Evolutionary conservation across 2,329 filamentous ascomycete genomes (phyloP).

Genomic region (Epicoccum sorghinum): DNA sequence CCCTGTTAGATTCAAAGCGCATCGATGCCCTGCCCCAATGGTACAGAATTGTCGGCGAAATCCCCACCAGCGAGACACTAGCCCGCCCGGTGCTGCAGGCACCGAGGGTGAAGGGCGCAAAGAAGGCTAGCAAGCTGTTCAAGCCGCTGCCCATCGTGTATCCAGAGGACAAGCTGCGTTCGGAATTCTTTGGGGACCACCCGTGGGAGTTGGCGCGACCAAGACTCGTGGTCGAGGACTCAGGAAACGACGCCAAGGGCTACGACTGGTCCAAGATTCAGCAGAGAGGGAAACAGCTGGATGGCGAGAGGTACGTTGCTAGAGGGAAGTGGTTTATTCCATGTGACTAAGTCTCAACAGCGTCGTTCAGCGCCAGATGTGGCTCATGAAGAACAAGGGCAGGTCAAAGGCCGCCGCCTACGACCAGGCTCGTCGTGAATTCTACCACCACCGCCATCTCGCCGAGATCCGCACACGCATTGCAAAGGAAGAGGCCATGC

Average conservation of each 20-base stretch:
- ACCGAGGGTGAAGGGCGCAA: slow-evolving; percentile 47
- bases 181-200: slow-evolving; percentile 88
- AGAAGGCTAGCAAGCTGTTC: slow-evolving; percentile 76
- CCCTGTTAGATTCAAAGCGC: slow-evolving; percentile 55
- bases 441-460: slow-evolving; percentile 81
- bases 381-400: slow-evolving; percentile 67
- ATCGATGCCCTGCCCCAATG: slow-evolving; percentile 57
- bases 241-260: slow-evolving; percentile 78
- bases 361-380: slow-evolving; percentile 90
- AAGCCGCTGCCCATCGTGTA: slow-evolving; percentile 78
- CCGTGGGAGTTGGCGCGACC: slow-evolving; percentile 96
- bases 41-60: slow-evolving; percentile 62
- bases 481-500: slow-evolving; percentile 83
- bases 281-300: slow-evolving; percentile 76
- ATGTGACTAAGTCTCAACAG: slow-evolving; percentile 53
- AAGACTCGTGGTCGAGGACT: slow-evolving; percentile 80
- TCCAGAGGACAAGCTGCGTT: slow-evolving; percentile 81
- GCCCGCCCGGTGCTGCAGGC: slow-evolving; percentile 61
- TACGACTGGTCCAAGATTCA: slow-evolving; percentile 81
- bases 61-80: slow-evolving; percentile 66
- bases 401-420: slow-evolving; percentile 75
- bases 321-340: neutral
- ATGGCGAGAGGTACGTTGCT: slow-evolving; percentile 75
- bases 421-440: slow-evolving; percentile 85
- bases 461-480: slow-evolving; percentile 84